phyloP scores from a whole-genome alignment of 164 flowering plant species.

The Tetracentron sinense region DNA sequence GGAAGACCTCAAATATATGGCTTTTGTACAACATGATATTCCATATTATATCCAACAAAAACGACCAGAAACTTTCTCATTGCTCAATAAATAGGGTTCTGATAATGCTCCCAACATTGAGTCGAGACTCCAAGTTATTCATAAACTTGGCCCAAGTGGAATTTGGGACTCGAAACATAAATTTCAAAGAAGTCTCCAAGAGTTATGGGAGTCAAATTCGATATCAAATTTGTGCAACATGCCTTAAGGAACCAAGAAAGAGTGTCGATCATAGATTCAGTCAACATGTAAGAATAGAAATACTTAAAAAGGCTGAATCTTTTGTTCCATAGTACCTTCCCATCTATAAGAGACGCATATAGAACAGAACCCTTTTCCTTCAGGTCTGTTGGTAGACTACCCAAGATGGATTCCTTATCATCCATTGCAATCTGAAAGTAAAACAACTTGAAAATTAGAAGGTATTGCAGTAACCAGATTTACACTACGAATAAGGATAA shows the following conservation, averaged over 20 bases:
- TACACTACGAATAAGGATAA: background rate
- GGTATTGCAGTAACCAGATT: background rate
- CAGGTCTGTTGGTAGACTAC: conserved; percentile 59
- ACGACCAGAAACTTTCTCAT: background rate
- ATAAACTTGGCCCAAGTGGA: background rate
- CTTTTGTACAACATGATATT: background rate
- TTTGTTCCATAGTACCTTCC: conserved; percentile 45
- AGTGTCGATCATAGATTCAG: background rate
- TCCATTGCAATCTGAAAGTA: conserved; percentile 66
- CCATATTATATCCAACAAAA: background rate
- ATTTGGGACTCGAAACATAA: background rate
- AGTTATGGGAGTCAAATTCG: background rate
- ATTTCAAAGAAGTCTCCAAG: background rate
- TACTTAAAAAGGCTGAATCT: background rate
- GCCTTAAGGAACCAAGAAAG: background rate
- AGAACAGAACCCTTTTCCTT: conserved; percentile 63
- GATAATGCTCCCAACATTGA: background rate
- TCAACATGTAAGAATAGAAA: background rate
- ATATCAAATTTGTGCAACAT: background rate
- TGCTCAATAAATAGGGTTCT: background rate
- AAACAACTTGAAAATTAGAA: background rate
- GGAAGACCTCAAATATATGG: background rate
- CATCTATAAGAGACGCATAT: conserved; percentile 70
- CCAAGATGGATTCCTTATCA: conserved; percentile 78
- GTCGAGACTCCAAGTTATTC: background rate